Evolutionary conservation across 176 grass and related monocot species (phyloP).

Genomic region (Triticum dicoccoides): DNA sequence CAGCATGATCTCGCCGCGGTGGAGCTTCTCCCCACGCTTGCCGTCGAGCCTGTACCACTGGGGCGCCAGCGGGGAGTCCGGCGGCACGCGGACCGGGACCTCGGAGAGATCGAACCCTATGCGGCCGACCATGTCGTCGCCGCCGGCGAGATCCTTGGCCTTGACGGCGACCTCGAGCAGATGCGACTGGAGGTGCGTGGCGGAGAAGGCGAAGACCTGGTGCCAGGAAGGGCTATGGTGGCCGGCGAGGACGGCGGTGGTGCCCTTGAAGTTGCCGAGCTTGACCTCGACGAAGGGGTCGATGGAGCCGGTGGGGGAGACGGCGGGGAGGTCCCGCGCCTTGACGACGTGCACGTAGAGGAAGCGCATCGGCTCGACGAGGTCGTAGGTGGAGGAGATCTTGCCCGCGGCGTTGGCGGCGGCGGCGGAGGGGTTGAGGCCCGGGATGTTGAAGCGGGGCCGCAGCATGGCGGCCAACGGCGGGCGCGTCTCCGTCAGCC

Average conservation of each 20-base stretch:
- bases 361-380: constrained; percentile 84
- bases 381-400: constrained; percentile 91
- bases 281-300: constrained; percentile 92
- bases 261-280: constrained; percentile 91
- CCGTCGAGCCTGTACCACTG: constrained; percentile 87
- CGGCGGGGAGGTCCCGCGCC: constrained; percentile 73
- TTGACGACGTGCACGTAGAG: constrained; percentile 94
- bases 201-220: constrained; percentile 95
- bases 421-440: constrained; percentile 37
- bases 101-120: constrained; percentile 70
- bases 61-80: constrained; percentile 84
- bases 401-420: constrained; percentile 42
- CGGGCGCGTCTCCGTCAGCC: constrained; percentile 78
- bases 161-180: constrained; percentile 67
- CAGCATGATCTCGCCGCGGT: constrained; percentile 81
- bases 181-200: constrained; percentile 60
- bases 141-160: constrained; percentile 72
- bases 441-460: constrained; percentile 62
- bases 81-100: constrained; percentile 77
- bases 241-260: constrained; percentile 34
- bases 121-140: constrained; percentile 72
- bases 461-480: constrained; percentile 65
- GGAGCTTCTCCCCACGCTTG: constrained; percentile 62
- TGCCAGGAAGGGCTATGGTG: constrained; percentile 57
- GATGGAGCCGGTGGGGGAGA: constrained; percentile 60